Evolutionary conservation across 495 filamentous ascomycete genomes (phyloP).

Genomic region (Neurospora sp.): DNA sequence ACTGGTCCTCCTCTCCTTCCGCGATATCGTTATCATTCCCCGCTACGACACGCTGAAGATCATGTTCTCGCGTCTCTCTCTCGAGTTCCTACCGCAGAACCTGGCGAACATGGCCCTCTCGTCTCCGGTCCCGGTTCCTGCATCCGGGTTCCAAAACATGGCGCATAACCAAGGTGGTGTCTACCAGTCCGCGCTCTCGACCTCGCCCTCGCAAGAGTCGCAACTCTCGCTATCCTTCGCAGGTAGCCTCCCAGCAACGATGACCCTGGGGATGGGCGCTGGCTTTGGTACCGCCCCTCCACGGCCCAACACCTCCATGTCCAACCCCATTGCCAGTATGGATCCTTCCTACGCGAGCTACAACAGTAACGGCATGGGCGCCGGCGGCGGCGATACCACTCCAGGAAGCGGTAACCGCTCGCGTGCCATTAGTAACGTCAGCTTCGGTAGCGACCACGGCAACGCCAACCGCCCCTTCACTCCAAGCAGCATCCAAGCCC

Average conservation of each 20-base stretch:
- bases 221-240: conserved; percentile 28
- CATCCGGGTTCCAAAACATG: conserved; percentile 17
- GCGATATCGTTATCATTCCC: conserved; percentile 77
- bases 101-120: conserved; percentile 35
- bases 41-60: conserved; percentile 76
- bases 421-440: conserved; percentile 82
- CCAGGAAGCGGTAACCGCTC: conserved; percentile 44
- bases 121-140: conserved; percentile 30
- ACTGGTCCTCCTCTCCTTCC: conserved; percentile 80
- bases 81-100: conserved; percentile 69
- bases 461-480: conserved; percentile 44
- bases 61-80: conserved; percentile 81
- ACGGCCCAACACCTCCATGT: conserved; percentile 60
- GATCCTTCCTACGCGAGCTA: conserved; percentile 62
- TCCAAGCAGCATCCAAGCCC: conserved; percentile 33
- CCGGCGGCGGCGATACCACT: conserved; percentile 51
- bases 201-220: conserved; percentile 20
- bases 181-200: conserved; percentile 15
- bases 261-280: neutral
- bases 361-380: conserved; percentile 70
- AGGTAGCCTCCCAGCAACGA: conserved; percentile 22
- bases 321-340: conserved; percentile 24
- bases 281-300: conserved; percentile 22
- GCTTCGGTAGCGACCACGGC: conserved; percentile 43
- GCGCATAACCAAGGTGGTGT: conserved; percentile 3